Base-by-base conservation (phyloP, 164 flowering plant species). In the Chimonanthus praecox region DNA sequence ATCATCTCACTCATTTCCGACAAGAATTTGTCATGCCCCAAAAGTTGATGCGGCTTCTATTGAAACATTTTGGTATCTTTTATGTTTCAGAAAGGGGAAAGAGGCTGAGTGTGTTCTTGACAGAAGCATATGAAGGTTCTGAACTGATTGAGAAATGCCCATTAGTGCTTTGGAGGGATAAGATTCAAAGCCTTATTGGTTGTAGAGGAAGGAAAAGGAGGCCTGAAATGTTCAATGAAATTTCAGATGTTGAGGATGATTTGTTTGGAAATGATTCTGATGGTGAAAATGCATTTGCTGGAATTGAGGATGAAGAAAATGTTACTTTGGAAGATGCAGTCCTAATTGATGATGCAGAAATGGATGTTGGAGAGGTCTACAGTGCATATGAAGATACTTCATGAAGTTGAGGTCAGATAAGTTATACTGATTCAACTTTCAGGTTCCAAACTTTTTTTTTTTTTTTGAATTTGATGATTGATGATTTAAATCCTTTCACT, bases 41-140 rank as follows among this genome's bases (percentile, higher is more conserved):
- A 75, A 92, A 90, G 83, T 78, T 94, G 75, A 92, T 94, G 97
- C 87, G 97, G 78, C 81, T 94, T 72, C 81, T 94, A 68, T 64
- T 94, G 77, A 94, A 92, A 86, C 98, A 92, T 83, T 85, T 85
- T 78, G 97, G 98, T 16, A 90, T 94, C 47, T 92, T 94, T 72
- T 94, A 94, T 74, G 99, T 94, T 13, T 92, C 97, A 13, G 98
- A 92, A 84, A 88, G 97, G 78, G 99, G 99, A 45, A 92, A 87
- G 84, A 88, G 99, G 74, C 85, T 91, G 68, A 87, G 87, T 74
- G 98, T 88, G 69, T 92, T 87, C 78, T 80, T 92, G 80, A 94
- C 87, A 2, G 94, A 94, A 82, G 98, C 91, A 58, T 94, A 94
- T 77, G 85, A 92, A 69, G 88, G 94, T n/a, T 73, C 85, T 5